Base-by-base conservation (phyloP, 495 filamentous ascomycete genomes). In the Penicillium lividum region DNA sequence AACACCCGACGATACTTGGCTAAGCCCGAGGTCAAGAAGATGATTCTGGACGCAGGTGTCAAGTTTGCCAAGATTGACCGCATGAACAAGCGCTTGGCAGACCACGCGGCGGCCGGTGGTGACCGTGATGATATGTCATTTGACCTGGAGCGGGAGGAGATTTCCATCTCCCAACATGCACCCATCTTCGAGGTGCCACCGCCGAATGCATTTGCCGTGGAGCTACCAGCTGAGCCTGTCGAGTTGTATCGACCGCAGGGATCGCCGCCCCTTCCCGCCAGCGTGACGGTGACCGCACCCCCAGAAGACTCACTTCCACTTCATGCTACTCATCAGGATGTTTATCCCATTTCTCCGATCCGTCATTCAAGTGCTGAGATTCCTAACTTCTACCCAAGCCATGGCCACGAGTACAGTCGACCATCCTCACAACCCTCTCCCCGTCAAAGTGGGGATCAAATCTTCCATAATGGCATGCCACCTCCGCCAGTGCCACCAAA, bases 1-100 rank as follows among this genome's bases (percentile, higher is more conserved):
- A 90, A 87, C 68, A 98, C 94, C 0, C 83, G 89, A 43, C 84
- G 84, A 54, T 98, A 98, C 68, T 82, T 98, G n/a, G 73, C 76
- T 6, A 86, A 86, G 60, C 76, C 80, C 13, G 86, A 88, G 11
- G 88, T 94, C 36, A 86, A 92, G 67, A 80, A 73, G 58, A 89
- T 89, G 78, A 91, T 89, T 47, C 73, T 88, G 55, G 80, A 85
- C 54, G 87, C 90, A 2, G 87, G 92, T 7, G 82, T 84, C n/a
- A 93, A 92, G 67, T 79, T 97, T 66, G 91, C 88, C 49, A 89
- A 89, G 71, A 92, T 97, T 45, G 82, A 94, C 63, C 80, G 85
- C 54, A 87, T 88, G 66, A 82, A 86, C 63, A 75, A 70, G 45
- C 76, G 77, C 42, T 67, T 75, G 29, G 69, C 73, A 9, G 70